Base-by-base conservation (phyloP, 306 rosid genomes). In the Sechiopsis laciniata region DNA sequence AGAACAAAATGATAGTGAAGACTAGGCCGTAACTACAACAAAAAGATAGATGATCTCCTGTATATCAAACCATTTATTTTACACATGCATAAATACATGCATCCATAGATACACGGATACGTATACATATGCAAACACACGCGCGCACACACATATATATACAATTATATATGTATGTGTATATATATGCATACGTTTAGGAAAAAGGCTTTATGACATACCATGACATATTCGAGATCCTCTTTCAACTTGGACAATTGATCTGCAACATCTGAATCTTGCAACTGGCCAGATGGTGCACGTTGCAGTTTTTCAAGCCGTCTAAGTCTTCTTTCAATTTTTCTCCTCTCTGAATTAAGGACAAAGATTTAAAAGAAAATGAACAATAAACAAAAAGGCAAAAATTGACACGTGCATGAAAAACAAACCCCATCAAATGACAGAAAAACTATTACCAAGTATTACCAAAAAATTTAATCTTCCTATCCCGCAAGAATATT, bases 151-250 rank as follows among this genome's bases (percentile, higher is more conserved):
- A n/a, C n/a, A n/a, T n/a, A n/a, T n/a, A n/a, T n/a, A n/a, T n/a
- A n/a, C n/a, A n/a, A n/a, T n/a, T n/a, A n/a, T n/a, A n/a, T n/a
- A 26, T 26, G 29, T 3, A 32, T 32, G 3, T 32, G 6, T 32
- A 5, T 3, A 32, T 5, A 32, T 32, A 32, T 32, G 37, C 37
- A 32, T 1, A 32, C 5, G 1, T 32, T 2, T 2, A 32, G 6
- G 6, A 32, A 32, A 32, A 32, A 32, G 3, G 77, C 20, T 53
- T 10, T 54, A 12, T 14, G 26, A 81, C 84, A 78, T 63, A 94
- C 99, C 88, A 85, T 85, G 78, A 91, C 96, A 84, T 94, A 94
- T 86, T 86, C 87, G 78, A 94, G 97, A 87, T 91, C 99, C 67
- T 94, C 85, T 75, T 91, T 91, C 62, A 90, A 86, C 32, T 83